Evolutionary conservation across 208 protist genomes (phyloP).

Genomic region (Crithidia thermophila): DNA sequence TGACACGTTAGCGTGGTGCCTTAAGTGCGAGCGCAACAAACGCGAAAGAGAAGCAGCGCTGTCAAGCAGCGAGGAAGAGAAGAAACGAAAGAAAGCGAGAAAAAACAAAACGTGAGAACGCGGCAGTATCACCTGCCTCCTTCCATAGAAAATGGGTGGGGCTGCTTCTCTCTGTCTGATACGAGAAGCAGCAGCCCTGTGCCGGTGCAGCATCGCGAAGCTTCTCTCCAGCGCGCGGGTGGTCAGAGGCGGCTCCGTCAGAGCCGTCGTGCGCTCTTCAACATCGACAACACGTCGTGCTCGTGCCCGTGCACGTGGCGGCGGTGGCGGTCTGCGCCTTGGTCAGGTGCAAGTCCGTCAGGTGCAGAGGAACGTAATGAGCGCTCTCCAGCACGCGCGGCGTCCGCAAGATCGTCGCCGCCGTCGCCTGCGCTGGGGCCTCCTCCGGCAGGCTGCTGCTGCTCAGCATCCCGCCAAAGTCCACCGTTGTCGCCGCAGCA

Average conservation of each 20-base stretch:
- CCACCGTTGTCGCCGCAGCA: not conserved
- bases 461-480: not conserved
- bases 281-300: constrained; percentile 20
- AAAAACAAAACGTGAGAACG: not conserved
- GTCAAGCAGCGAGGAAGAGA: not conserved
- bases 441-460: not conserved
- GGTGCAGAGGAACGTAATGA: constrained; percentile 2
- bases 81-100: not conserved
- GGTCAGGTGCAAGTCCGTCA: not conserved
- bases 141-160: not conserved
- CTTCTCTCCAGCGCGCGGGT: too few species aligned
- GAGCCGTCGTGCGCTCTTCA: not conserved
- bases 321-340: not conserved
- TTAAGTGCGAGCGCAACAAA: too few species aligned
- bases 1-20: too few species aligned
- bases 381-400: not conserved
- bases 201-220: too few species aligned
- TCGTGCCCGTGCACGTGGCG: constrained; percentile 3
- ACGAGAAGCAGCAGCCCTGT: too few species aligned
- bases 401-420: not conserved
- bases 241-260: not conserved
- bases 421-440: not conserved
- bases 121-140: not conserved
- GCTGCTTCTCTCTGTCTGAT: not conserved
- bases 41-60: not conserved